Conservation (phyloP, 2,329 filamentous ascomycete genomes). For the Dactylonectria macrodidyma region DNA sequence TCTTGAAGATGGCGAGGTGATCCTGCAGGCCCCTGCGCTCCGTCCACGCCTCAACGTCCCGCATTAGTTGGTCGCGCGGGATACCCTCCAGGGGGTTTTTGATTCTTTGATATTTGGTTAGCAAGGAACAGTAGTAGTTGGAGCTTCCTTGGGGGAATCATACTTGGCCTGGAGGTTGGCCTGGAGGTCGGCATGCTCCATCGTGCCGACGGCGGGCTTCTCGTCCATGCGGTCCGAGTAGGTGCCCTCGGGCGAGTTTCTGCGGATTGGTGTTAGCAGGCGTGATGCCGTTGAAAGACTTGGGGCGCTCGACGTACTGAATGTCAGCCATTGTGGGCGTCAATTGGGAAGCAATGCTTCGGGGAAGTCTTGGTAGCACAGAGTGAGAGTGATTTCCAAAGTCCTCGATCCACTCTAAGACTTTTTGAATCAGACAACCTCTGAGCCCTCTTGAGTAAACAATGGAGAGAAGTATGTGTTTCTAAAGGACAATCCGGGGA, state of each 20-base stretch:
- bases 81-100: conserved; percentile 65
- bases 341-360: conserved; percentile 26
- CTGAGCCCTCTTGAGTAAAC: conserved; percentile 10
- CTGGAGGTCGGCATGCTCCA: conserved; percentile 55
- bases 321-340: conserved; percentile 44
- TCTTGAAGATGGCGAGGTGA: conserved; percentile 70
- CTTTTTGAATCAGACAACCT: not conserved
- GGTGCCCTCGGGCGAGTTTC: conserved; percentile 33
- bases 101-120: conserved; percentile 52
- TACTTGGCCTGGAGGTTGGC: conserved; percentile 61
- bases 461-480: conserved; percentile 26
- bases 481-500: conserved; percentile 20
- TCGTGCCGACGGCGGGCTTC: conserved; percentile 38
- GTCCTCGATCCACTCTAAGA: conserved; percentile 2
- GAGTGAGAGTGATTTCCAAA: conserved; percentile 31
- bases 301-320: conserved; percentile 29
- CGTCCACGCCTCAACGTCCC: conserved; percentile 73
- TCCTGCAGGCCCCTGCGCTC: conserved; percentile 71
- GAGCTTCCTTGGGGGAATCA: conserved; percentile 37
- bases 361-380: conserved; percentile 5
- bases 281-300: not conserved
- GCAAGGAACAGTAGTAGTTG: not conserved
- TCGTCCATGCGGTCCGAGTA: conserved; percentile 45
- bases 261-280: conserved; percentile 9
- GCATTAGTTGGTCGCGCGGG: conserved; percentile 66